A percentile compares a stretch with the other conserved stretches of the same genome.
These are phyloP conservation scores for Camellia japonica DNA, from an alignment of 148 eudicot genomes.

Conservation along the genomic window DNA sequence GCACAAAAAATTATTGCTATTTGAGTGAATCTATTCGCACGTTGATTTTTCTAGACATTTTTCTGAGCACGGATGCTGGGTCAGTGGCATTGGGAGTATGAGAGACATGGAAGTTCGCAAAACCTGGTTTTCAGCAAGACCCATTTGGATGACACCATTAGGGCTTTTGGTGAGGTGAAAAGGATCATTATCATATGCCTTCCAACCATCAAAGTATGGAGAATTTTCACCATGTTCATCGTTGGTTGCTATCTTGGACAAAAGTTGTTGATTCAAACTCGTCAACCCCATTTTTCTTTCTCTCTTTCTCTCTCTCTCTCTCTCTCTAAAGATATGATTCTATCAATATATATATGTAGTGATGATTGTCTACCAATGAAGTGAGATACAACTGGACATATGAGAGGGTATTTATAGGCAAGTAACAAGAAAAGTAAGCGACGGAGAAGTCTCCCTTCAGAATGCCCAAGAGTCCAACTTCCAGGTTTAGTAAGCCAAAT, in stretches of 20 bases:
- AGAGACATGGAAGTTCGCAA: neutral
- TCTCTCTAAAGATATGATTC: too few relatives aligned
- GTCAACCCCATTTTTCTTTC: too few relatives aligned
- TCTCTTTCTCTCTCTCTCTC: too few relatives aligned
- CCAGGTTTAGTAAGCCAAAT: too few relatives aligned
- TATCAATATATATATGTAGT: neutral
- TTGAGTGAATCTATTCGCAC: too few relatives aligned
- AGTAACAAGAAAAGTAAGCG: too few relatives aligned
- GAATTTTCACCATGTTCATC: conserved; percentile 58
- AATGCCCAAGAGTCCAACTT: too few relatives aligned
- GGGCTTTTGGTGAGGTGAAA: conserved; percentile 45
- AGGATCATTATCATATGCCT: conserved; percentile 60
- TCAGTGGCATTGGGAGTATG: too few relatives aligned
- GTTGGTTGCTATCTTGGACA: conserved; percentile 54
- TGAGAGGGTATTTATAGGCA: neutral
- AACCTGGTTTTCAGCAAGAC: conserved; percentile 74
- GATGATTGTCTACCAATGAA: neutral
- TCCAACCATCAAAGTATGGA: conserved; percentile 73
- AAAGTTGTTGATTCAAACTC: conserved; percentile 17
- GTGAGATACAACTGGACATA: neutral
- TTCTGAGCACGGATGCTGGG: too few relatives aligned
- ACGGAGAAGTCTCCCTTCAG: too few relatives aligned
- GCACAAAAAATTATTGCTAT: too few relatives aligned
- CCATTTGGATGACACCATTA: conserved; percentile 73
- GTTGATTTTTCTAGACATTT: too few relatives aligned